Base-by-base conservation (phyloP, 2,329 filamentous ascomycete species). In the Colletotrichum sp. region DNA sequence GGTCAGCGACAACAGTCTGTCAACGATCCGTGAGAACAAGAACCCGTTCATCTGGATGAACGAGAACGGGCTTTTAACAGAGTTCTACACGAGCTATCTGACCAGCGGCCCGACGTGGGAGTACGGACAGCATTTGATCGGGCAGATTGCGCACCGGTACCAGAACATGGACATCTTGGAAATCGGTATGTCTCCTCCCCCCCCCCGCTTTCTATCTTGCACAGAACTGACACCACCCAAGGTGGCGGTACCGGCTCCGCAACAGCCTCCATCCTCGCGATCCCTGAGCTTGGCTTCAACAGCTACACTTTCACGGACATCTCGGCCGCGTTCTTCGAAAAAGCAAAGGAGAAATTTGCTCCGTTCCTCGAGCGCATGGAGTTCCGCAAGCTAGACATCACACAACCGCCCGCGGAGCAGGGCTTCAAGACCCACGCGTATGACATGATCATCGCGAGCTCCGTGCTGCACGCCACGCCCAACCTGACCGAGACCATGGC, bases 161-260 rank as follows among this genome's bases (percentile, higher is more conserved):
- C 18, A 57, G 52, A 21, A 21, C 24, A 21, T 57, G 52, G 52
- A 57, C 13, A 26, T 57, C 13, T 21, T 57, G 9, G 52, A 57
- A 21, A 57, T 57, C 24, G 52, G 52, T 57, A 26, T 2, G n/a
- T 57, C 21, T 13, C 52, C 21, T 36, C 3, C 21, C 62, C 28
- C n/a, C 44, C 44, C 10, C 68, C 76, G 21, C 79, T 87, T 3
- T 82, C 87, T 64, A 80, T 85, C 30, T 77, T 82, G 67, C 76
- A 76, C 10, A 78, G 81, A 34, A 80, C 82, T 2, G 15, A 77
- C 32, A 34, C 32, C 32, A 34, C 28, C 32, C 32, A 34, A 34
- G 32, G 32, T 6, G 32, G 32, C 32, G 32, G 32, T 34, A 34
- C 32, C 32, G 32, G 32, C 32, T 34, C 32, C 32, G 32, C 32